phyloP scores from a whole-genome alignment of 345 rosid species.

The Geranium rotundifolium region DNA sequence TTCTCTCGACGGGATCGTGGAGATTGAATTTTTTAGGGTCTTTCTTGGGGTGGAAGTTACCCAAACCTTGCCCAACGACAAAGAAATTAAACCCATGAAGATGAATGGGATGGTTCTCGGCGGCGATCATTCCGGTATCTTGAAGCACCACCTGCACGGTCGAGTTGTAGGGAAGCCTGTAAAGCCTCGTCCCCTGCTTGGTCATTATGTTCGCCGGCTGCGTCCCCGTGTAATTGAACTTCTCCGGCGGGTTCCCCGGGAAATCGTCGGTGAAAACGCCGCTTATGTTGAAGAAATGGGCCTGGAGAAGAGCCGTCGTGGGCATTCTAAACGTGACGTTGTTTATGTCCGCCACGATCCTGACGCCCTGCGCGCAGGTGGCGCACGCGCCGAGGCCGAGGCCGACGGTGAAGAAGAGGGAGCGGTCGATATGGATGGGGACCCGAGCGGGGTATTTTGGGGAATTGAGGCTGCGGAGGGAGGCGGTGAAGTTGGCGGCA shows the following conservation, averaged over 20 bases:
- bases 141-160: conserved; percentile 74
- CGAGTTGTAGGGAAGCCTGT: conserved; percentile 46
- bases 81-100: conserved; percentile 89
- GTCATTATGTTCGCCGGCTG: conserved; percentile 51
- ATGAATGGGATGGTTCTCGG: conserved; percentile 82
- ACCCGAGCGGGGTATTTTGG: conserved; percentile 48
- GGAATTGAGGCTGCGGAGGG: conserved; percentile 65
- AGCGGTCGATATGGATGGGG: conserved; percentile 51
- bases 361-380: conserved; percentile 40
- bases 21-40: conserved; percentile 68
- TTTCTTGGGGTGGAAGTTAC: conserved; percentile 43
- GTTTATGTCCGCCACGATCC: conserved; percentile 64
- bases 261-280: conserved; percentile 81
- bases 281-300: conserved; percentile 53
- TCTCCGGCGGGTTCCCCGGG: conserved; percentile 39
- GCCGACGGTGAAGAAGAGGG: conserved; percentile 55
- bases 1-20: conserved; percentile 87
- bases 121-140: conserved; percentile 64
- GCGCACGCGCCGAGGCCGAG: conserved; percentile 65
- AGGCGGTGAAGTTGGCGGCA: conserved; percentile 31
- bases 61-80: conserved; percentile 63
- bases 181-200: conserved; percentile 54
- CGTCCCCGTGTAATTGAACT: conserved; percentile 56
- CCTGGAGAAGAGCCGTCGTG: conserved; percentile 41
- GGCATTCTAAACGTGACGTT: conserved; percentile 83